Evolutionary conservation across 371 early-diverging fungal species (phyloP).

Genomic region (Mycotypha africana): DNA sequence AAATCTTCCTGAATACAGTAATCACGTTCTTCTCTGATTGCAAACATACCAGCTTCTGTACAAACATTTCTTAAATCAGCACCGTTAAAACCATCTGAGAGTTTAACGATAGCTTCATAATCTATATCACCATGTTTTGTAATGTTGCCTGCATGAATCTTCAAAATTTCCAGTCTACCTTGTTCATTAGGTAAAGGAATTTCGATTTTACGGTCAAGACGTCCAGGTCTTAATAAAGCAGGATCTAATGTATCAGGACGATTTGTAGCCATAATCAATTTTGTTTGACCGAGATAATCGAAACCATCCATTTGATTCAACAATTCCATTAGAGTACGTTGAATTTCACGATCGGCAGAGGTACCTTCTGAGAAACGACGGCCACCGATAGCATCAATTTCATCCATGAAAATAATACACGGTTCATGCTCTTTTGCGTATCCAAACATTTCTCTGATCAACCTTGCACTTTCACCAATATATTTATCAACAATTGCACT

Average conservation of each 20-base stretch:
- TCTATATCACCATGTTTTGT: constrained; percentile 96
- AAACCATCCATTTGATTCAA: constrained; percentile 99
- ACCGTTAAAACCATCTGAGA: constrained; percentile 98
- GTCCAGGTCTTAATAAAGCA: constrained; percentile 97
- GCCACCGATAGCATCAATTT: constrained; percentile 99
- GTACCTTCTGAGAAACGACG: constrained; percentile 98
- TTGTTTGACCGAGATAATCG: constrained; percentile 97
- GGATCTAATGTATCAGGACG: constrained; percentile 99
- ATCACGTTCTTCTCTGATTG: constrained; percentile 98
- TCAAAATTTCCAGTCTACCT: constrained; percentile 96
- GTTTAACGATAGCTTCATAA: constrained; percentile 97
- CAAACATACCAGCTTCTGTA: constrained; percentile 99
- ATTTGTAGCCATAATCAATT: constrained; percentile 99
- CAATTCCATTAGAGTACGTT: constrained; percentile 99
- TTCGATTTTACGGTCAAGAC: constrained; percentile 99
- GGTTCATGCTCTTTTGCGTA: constrained; percentile 99
- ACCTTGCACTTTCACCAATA: constrained; percentile 97
- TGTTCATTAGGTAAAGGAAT: constrained; percentile 89
- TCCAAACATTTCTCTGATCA: constrained; percentile 99
- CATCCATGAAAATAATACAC: constrained; percentile 99
- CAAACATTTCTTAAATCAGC: constrained; percentile 99
- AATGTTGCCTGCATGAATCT: constrained; percentile 94
- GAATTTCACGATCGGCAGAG: constrained; percentile 99
- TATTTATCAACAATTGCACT: constrained; percentile 99
- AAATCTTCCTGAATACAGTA: constrained; percentile 98